Evolutionary conservation across 352 stramenopile genomes (phyloP).

Genomic region (Discostella stelligera): DNA sequence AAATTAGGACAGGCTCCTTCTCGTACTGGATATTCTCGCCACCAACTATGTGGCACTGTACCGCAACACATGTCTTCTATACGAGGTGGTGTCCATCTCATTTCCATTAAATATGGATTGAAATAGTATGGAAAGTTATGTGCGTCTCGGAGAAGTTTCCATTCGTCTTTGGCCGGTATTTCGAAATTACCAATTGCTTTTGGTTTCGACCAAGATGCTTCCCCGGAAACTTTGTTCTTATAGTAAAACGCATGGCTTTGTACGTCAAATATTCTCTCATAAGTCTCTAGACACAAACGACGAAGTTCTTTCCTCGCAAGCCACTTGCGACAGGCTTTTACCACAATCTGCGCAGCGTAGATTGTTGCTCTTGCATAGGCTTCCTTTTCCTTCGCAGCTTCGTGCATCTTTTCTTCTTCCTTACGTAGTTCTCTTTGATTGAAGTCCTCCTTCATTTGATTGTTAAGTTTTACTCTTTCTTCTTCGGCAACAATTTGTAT

Average conservation of each 20-base stretch:
- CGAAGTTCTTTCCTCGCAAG: slow-evolving; percentile 45
- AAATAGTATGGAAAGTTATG: slow-evolving; percentile 57
- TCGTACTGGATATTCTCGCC: slow-evolving; percentile 38
- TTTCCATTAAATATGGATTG: slow-evolving; percentile 43
- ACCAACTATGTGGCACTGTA: slow-evolving; percentile 38
- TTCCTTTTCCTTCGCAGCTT: slow-evolving; percentile 13
- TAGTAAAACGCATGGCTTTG: slow-evolving; percentile 49
- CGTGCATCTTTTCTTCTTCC: slow-evolving; percentile 19
- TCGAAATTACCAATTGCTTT: slow-evolving; percentile 50
- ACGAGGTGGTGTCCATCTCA: slow-evolving; percentile 40
- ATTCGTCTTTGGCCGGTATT: slow-evolving; percentile 50
- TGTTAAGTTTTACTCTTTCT: slow-evolving; percentile 27
- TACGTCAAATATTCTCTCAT: slow-evolving; percentile 48
- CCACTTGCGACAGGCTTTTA: slow-evolving; percentile 43
- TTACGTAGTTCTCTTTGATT: slow-evolving; percentile 27
- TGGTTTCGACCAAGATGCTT: slow-evolving; percentile 42
- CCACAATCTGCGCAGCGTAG: slow-evolving; percentile 29
- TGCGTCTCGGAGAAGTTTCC: slow-evolving; percentile 40
- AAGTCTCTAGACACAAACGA: slow-evolving; percentile 35
- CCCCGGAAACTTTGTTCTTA: slow-evolving; percentile 34
- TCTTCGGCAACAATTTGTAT: slow-evolving; percentile 50
- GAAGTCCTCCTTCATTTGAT: slow-evolving; percentile 39
- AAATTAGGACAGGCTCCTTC: slow-evolving; percentile 46
- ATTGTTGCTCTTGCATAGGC: slow-evolving; percentile 25
- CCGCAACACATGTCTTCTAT: slow-evolving; percentile 34